Percentiles rank a stretch among this genome's conserved stretches.
phyloP scores from a whole-genome alignment of 1,284 basidiomycete genomes.

The Tylopilus sp. region DNA sequence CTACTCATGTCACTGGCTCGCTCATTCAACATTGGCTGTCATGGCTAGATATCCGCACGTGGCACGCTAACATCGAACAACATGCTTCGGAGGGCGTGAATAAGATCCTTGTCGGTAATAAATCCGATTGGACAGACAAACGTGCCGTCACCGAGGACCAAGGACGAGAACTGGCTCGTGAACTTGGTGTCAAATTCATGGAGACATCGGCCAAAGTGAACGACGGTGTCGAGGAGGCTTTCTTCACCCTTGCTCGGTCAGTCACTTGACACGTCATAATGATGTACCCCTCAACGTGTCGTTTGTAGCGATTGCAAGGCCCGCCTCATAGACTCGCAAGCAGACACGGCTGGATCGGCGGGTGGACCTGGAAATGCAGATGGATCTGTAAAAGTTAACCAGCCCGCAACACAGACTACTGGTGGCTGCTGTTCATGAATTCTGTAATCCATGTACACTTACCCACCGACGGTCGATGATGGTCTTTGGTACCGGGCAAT shows the following conservation, averaged over 20 bases:
- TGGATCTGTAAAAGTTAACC: conserved; percentile 74
- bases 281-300: not conserved
- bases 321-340: conserved; percentile 95
- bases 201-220: conserved; percentile 99
- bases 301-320: conserved; percentile 91
- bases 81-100: conserved; percentile 99
- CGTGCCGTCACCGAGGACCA: conserved; percentile 91
- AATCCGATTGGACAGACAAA: conserved; percentile 99
- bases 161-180: conserved; percentile 84
- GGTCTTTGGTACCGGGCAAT: conserved; percentile 14
- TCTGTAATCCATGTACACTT: conserved; percentile 14
- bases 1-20: conserved; percentile 2
- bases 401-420: conserved; percentile 57
- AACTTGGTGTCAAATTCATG: conserved; percentile 95
- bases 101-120: conserved; percentile 99
- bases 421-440: conserved; percentile 69
- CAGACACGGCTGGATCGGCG: conserved; percentile 65
- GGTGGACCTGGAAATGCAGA: conserved; percentile 56
- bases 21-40: not conserved
- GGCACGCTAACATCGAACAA: conserved; percentile 99
- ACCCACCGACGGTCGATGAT: conserved; percentile 5
- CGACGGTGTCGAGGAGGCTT: conserved; percentile 98
- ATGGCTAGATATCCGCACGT: conserved; percentile 92
- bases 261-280: conserved; percentile 36
- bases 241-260: conserved; percentile 96